A percentile compares a stretch with the other conserved stretches of the same genome.
Evolutionary conservation across 2,329 filamentous ascomycete genomes (phyloP).

Genomic region (Hawksworthiomyces lignivorus): DNA sequence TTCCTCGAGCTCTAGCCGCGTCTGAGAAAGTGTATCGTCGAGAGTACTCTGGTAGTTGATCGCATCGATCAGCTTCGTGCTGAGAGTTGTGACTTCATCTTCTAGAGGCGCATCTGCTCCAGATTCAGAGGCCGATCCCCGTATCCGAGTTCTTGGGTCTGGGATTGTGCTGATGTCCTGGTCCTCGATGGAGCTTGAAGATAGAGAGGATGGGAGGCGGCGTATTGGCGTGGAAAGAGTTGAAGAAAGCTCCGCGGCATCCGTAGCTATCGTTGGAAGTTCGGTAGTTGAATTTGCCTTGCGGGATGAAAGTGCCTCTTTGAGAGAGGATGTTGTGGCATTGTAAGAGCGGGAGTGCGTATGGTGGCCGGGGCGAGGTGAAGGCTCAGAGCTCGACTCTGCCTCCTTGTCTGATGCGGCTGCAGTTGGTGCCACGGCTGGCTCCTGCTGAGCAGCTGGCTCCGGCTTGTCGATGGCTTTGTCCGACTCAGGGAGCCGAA

Average conservation of each 20-base stretch:
- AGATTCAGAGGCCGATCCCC: constrained; percentile 34
- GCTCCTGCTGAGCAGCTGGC: no score
- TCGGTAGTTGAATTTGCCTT: constrained; percentile 3
- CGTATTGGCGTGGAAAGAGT: constrained; percentile 5
- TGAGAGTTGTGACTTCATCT: constrained; percentile 78
- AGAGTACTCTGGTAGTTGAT: constrained; percentile 93
- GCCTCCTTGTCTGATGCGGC: no score
- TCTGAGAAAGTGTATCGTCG: constrained; percentile 77
- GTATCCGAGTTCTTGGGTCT: constrained; percentile 49
- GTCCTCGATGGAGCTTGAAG: constrained; percentile 36
- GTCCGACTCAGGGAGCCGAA: no score
- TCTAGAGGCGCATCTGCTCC: constrained; percentile 44
- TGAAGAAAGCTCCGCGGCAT: background rate
- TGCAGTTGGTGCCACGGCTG: no score
- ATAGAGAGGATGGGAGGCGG: constrained; percentile 15
- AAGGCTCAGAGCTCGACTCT: no score
- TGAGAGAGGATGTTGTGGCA: background rate
- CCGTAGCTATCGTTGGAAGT: background rate
- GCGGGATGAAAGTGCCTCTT: background rate
- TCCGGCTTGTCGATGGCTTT: no score
- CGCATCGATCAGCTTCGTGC: constrained; percentile 91
- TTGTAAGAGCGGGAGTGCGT: background rate
- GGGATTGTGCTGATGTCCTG: constrained; percentile 63
- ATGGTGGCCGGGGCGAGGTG: background rate
- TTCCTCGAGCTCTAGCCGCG: constrained; percentile 73